phyloP scores from a whole-genome alignment of 2,329 filamentous ascomycete species.

The Myotisia sp. region DNA sequence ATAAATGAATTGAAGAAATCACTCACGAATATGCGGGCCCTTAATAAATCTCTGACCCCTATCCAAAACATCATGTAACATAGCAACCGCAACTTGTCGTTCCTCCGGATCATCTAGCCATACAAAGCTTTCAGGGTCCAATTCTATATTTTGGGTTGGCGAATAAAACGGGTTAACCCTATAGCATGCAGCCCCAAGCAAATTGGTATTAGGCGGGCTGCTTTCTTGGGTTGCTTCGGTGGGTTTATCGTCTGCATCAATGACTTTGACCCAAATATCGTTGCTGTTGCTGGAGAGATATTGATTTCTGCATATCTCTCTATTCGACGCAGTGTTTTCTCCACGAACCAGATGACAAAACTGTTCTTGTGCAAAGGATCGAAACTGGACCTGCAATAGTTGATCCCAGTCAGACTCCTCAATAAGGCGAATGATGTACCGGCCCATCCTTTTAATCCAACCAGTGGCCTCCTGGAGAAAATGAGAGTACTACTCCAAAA shows the following conservation, averaged over 20 bases:
- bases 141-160: background rate
- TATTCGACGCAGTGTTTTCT: constrained; percentile 6
- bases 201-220: constrained; percentile 1
- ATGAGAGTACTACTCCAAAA: too few relatives aligned
- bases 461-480: too few relatives aligned
- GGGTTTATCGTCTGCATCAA: constrained; percentile 5
- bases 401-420: constrained; percentile 10
- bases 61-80: constrained; percentile 9
- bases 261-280: constrained; percentile 10
- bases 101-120: constrained; percentile 11
- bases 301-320: constrained; percentile 7
- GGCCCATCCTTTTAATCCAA: constrained; percentile 4
- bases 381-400: constrained; percentile 9
- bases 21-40: constrained; percentile 11
- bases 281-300: constrained; percentile 3
- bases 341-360: constrained; percentile 8
- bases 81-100: constrained; percentile 5
- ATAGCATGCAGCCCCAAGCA: constrained; percentile 9
- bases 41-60: constrained; percentile 8
- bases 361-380: constrained; percentile 8
- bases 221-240: background rate
- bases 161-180: constrained; percentile 7
- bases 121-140: constrained; percentile 7
- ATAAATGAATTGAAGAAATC: background rate
- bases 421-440: constrained; percentile 6